Percentiles rank a stretch among this genome's conserved stretches.
Conservation (phyloP, 2,329 filamentous ascomycete species). For the Fusarium sp. region DNA sequence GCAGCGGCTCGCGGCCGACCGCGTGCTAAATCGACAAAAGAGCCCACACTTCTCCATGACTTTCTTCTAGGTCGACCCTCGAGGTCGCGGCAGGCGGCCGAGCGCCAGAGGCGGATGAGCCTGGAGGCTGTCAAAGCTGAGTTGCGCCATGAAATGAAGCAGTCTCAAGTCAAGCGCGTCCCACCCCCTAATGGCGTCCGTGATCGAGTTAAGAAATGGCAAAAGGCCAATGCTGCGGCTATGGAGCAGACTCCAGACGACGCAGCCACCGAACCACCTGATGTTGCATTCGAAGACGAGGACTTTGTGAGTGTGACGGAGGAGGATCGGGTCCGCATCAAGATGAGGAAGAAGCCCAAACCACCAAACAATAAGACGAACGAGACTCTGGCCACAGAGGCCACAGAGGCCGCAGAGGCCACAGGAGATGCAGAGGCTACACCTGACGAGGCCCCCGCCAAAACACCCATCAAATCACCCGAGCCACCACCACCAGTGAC, state of each 20-base stretch:
- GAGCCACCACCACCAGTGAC: conserved; percentile 48
- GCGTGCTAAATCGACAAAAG: conserved; percentile 54
- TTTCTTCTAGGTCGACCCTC: conserved; percentile 68
- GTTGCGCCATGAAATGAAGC: conserved; percentile 64
- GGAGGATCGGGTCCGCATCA: conserved; percentile 68
- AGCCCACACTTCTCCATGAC: conserved; percentile 64
- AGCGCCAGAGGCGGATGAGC: conserved; percentile 65
- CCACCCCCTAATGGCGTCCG: conserved; percentile 75
- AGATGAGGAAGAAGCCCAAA: conserved; percentile 60
- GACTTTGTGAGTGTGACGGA: conserved; percentile 69
- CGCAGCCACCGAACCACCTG: conserved; percentile 67
- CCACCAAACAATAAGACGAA: conserved; percentile 48
- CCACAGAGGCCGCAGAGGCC: conserved; percentile 24
- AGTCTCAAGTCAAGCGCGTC: conserved; percentile 67
- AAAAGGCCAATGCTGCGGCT: conserved; percentile 78
- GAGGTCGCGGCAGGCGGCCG: conserved; percentile 64
- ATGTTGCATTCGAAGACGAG: conserved; percentile 69
- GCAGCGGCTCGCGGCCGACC: conserved; percentile 48
- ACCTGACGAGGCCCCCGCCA: conserved; percentile 27
- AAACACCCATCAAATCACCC: conserved; percentile 10
- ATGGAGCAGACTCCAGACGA: conserved; percentile 65
- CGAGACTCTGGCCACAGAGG: conserved; percentile 39
- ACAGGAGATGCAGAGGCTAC: conserved; percentile 26
- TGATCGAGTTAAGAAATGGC: conserved; percentile 86
- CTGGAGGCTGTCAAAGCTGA: conserved; percentile 69